These are phyloP conservation scores for Neocatenulostroma microsporum DNA, from an alignment of 2,329 filamentous ascomycete species.

Conservation along the genomic window DNA sequence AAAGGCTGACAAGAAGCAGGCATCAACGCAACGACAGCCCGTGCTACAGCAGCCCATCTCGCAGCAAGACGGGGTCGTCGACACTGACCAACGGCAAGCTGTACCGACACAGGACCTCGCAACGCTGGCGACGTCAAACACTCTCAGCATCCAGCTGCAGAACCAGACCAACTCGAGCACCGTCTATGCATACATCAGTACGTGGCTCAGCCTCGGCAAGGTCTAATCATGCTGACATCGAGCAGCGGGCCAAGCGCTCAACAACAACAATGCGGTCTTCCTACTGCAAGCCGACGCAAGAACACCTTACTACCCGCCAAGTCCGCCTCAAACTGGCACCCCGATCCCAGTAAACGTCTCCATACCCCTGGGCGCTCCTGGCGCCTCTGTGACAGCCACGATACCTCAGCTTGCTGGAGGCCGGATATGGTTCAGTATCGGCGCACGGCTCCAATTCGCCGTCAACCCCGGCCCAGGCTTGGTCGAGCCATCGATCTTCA, in stretches of 20 bases:
- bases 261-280: constrained; percentile 27
- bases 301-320: constrained; percentile 30
- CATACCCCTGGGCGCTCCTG: constrained; percentile 36
- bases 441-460: constrained; percentile 26
- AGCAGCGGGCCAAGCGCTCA: constrained; percentile 27
- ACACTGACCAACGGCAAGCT: not conserved
- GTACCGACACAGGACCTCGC: constrained; percentile 1
- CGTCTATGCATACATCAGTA: constrained; percentile 46
- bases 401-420: constrained; percentile 31
- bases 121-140: constrained; percentile 17
- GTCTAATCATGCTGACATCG: constrained; percentile 1
- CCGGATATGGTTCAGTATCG: constrained; percentile 32
- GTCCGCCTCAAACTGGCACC: constrained; percentile 26
- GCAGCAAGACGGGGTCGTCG: not conserved
- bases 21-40: not conserved
- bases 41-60: not conserved
- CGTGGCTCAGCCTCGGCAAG: constrained; percentile 2
- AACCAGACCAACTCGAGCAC: constrained; percentile 27
- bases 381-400: constrained; percentile 26
- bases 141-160: constrained; percentile 24
- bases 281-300: constrained; percentile 29
- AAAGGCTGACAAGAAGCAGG: constrained; percentile 1
- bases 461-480: constrained; percentile 31
- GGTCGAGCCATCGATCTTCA: constrained; percentile 31
- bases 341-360: constrained; percentile 34